A percentile compares a stretch with the other conserved stretches of the same genome.
These are phyloP conservation scores for Penicillium macrosclerotiorum DNA, from an alignment of 495 filamentous ascomycete genomes.

Conservation along the genomic window DNA sequence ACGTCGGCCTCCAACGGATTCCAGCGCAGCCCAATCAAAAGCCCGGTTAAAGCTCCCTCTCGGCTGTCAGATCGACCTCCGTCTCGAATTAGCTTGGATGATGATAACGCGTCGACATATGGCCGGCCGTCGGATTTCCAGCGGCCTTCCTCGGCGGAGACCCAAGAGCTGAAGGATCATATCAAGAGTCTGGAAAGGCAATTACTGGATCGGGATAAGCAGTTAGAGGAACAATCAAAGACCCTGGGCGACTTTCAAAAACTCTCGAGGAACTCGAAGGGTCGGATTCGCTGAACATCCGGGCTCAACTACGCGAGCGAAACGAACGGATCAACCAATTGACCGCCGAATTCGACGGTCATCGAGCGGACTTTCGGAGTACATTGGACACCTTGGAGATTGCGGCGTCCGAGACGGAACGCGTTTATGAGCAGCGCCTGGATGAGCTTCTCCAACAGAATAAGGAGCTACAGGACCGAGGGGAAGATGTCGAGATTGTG, in stretches of 20 bases:
- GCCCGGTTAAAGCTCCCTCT: constrained; percentile 44
- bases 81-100: constrained; percentile 41
- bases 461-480: constrained; percentile 73
- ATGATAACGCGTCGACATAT: constrained; percentile 31
- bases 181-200: constrained; percentile 61
- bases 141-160: constrained; percentile 45
- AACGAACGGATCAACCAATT: constrained; percentile 93
- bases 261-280: constrained; percentile 66
- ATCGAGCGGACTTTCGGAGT: constrained; percentile 92
- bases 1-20: constrained; percentile 27
- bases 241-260: constrained; percentile 64
- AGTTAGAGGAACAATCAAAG: constrained; percentile 81
- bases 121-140: constrained; percentile 45
- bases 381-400: constrained; percentile 96
- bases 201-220: constrained; percentile 79
- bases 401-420: constrained; percentile 92
- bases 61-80: constrained; percentile 43
- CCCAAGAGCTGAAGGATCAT: constrained; percentile 58
- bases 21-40: constrained; percentile 43
- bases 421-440: constrained; percentile 92
- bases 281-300: constrained; percentile 72
- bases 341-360: constrained; percentile 91
- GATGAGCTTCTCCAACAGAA: constrained; percentile 87
- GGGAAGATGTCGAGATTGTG: constrained; percentile 87
- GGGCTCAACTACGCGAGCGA: constrained; percentile 83